Evolutionary conservation across 768 basidiomycete genomes (phyloP).

Genomic region (Botryobasidium botryosum): DNA sequence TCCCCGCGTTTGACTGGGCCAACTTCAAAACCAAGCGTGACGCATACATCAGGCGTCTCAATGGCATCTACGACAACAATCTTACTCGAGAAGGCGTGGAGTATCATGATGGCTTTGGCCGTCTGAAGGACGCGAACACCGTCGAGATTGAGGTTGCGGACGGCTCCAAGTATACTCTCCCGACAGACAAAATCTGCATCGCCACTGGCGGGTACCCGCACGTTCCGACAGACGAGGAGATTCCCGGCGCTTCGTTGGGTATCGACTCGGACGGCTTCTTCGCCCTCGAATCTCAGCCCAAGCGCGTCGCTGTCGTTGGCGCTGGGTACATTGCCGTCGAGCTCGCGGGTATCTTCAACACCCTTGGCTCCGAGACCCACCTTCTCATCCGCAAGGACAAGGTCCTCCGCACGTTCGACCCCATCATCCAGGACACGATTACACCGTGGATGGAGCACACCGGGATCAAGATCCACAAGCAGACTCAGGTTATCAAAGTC

Average conservation of each 20-base stretch:
- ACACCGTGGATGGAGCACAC: slow-evolving; percentile 89
- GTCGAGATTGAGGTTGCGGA: slow-evolving; percentile 56
- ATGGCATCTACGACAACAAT: slow-evolving; percentile 84
- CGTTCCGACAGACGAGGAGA: slow-evolving; percentile 54
- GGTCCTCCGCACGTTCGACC: slow-evolving; percentile 88
- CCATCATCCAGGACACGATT: slow-evolving; percentile 62
- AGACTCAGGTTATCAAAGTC: slow-evolving; percentile 54
- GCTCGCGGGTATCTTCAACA: slow-evolving; percentile 84
- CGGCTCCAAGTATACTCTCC: slow-evolving; percentile 51
- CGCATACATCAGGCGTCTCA: slow-evolving; percentile 80
- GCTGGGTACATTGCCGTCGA: slow-evolving; percentile 98
- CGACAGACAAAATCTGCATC: slow-evolving; percentile 62
- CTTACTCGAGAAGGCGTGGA: slow-evolving; percentile 78
- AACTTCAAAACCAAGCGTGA: slow-evolving; percentile 88
- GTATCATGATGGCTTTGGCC: slow-evolving; percentile 62
- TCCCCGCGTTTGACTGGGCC: slow-evolving; percentile 70
- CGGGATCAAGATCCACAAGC: slow-evolving; percentile 76
- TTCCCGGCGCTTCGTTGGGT: slow-evolving; percentile 82
- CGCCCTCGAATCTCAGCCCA: slow-evolving; percentile 75
- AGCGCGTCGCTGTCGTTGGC: slow-evolving; percentile 84
- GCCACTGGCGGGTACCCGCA: slow-evolving; percentile 79
- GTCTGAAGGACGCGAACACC: slow-evolving; percentile 47
- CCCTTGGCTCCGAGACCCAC: slow-evolving; percentile 83
- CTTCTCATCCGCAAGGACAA: slow-evolving; percentile 79
- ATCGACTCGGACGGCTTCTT: slow-evolving; percentile 96